phyloP scores from a whole-genome alignment of 257 asterid species.

The Capsicum pubescens region DNA sequence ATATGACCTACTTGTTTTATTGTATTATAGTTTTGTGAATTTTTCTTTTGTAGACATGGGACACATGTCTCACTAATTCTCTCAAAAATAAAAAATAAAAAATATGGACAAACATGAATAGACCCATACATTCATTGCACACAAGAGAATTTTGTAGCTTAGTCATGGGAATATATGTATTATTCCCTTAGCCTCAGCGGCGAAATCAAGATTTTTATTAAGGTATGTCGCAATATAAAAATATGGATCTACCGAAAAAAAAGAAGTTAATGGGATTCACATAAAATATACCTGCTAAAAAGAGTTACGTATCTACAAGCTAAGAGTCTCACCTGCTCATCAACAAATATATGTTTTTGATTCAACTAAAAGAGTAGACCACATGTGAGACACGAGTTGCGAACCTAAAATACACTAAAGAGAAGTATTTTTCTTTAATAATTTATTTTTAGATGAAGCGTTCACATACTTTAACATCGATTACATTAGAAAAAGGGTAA shows the following conservation, averaged over 20 bases:
- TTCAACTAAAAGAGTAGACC: neutral
- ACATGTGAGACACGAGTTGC: neutral
- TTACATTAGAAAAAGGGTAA: neutral
- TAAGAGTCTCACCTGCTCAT: neutral
- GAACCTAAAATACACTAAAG: neutral
- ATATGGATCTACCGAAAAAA: no score
- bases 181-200: neutral
- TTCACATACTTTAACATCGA: neutral
- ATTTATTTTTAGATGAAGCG: no score
- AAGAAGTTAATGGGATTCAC: no score
- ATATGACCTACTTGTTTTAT: conserved; percentile 14
- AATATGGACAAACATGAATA: neutral
- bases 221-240: neutral
- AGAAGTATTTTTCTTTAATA: no score
- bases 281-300: no score
- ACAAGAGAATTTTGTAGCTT: neutral
- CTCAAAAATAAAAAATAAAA: neutral
- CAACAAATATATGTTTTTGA: neutral
- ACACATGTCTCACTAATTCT: conserved; percentile 12
- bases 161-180: neutral
- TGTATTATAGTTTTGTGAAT: neutral
- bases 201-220: neutral
- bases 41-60: conserved; percentile 2
- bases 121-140: conserved; percentile 19
- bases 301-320: no score